Conservation (phyloP, 2,329 filamentous ascomycete genomes). For the Penicillium griseofulvum region DNA sequence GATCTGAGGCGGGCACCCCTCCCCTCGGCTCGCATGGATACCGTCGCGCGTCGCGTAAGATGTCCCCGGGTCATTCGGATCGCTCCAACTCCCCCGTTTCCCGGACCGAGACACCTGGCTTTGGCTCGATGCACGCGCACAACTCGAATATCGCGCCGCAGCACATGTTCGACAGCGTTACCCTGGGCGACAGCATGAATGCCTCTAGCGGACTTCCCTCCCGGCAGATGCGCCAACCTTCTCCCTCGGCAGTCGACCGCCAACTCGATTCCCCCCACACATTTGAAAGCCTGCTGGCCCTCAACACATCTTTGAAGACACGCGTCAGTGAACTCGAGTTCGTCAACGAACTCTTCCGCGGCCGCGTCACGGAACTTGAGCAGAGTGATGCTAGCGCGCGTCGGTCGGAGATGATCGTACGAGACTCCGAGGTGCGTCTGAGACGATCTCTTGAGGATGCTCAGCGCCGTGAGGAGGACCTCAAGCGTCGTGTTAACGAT, state of each 20-base stretch:
- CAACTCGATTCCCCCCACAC: slow-evolving; percentile 70
- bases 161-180: slow-evolving; percentile 72
- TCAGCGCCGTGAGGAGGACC: slow-evolving; percentile 72
- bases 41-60: slow-evolving; percentile 68
- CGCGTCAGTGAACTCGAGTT: slow-evolving; percentile 92
- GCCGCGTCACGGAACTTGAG: slow-evolving; percentile 72
- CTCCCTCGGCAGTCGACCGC: slow-evolving; percentile 60
- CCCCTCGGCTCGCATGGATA: slow-evolving; percentile 57
- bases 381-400: slow-evolving; percentile 69
- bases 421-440: slow-evolving; percentile 55
- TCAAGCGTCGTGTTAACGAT: slow-evolving; percentile 80
- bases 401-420: slow-evolving; percentile 55
- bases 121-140: slow-evolving; percentile 55
- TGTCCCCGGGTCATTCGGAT: slow-evolving; percentile 69
- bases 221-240: slow-evolving; percentile 56
- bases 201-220: slow-evolving; percentile 49
- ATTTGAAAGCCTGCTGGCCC: slow-evolving; percentile 74
- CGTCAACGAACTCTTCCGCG: slow-evolving; percentile 80
- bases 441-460: slow-evolving; percentile 70
- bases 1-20: slow-evolving; percentile 57
- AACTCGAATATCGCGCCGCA: slow-evolving; percentile 68
- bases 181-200: slow-evolving; percentile 68
- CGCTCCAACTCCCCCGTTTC: slow-evolving; percentile 76
- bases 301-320: slow-evolving; percentile 87
- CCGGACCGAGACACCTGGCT: slow-evolving; percentile 72